Evolutionary conservation across 441 rosid species (phyloP).

Genomic region (Breynia disticha): DNA sequence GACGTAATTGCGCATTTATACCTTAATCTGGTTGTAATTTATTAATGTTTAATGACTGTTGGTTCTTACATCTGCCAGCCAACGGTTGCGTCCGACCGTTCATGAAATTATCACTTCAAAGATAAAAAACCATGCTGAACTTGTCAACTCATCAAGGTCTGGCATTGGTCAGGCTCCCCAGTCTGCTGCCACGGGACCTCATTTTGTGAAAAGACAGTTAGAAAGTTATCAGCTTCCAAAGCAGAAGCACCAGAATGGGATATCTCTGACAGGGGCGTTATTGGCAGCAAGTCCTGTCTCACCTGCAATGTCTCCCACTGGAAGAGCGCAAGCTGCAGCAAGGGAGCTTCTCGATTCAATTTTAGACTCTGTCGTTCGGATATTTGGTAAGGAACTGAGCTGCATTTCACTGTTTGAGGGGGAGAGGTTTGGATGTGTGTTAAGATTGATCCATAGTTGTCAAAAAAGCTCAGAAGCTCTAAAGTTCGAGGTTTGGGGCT

Average conservation of each 20-base stretch:
- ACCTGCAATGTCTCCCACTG: conserved; percentile 89
- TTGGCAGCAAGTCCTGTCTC: conserved; percentile 97
- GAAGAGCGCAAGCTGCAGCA: conserved; percentile 87
- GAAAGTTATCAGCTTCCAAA: conserved; percentile 60
- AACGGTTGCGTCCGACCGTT: conserved; percentile 85
- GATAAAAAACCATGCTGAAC: conserved; percentile 68
- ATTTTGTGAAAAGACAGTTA: conserved; percentile 53
- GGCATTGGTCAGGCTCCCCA: conserved; percentile 40
- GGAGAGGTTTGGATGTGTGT: no score
- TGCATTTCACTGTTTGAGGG: not conserved
- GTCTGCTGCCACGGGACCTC: conserved; percentile 35
- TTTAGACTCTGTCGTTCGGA: conserved; percentile 67
- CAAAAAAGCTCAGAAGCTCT: no score
- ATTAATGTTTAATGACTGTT: not conserved
- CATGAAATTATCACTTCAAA: conserved; percentile 88
- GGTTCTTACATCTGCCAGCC: conserved; percentile 46
- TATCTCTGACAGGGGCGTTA: conserved; percentile 50
- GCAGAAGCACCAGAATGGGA: conserved; percentile 80
- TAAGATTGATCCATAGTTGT: no score
- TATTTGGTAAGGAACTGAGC: conserved; percentile 62
- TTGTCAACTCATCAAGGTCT: conserved; percentile 58
- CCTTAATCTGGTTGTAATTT: not conserved
- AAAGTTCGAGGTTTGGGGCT: no score
- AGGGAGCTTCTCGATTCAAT: conserved; percentile 91
- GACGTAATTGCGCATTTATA: not conserved